phyloP scores from a whole-genome alignment of 495 filamentous ascomycete genomes.

The Aspergillus carlsbadensis region DNA sequence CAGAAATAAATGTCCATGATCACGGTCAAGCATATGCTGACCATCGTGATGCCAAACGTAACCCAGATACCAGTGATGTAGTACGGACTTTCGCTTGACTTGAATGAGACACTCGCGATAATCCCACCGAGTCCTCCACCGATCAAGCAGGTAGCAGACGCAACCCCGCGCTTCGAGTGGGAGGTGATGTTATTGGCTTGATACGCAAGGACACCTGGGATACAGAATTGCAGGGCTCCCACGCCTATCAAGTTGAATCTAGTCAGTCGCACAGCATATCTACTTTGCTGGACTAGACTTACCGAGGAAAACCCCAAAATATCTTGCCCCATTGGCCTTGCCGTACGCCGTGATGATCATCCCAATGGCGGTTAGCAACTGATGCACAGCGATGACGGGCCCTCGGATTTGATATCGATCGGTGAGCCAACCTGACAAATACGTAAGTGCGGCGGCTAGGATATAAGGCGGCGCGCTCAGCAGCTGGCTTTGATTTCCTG shows the following conservation, averaged over 20 bases:
- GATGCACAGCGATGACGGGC: conserved; percentile 16
- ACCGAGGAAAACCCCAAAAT: conserved; percentile 17
- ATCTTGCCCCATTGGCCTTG: conserved; percentile 2
- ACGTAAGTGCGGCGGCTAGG: conserved; percentile 7
- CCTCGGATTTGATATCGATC: conserved; percentile 16
- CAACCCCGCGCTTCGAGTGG: conserved; percentile 14
- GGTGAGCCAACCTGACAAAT: conserved; percentile 15
- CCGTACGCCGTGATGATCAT: conserved; percentile 19
- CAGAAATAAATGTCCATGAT: conserved; percentile 12
- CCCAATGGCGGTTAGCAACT: conserved; percentile 14
- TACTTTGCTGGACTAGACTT: background rate
- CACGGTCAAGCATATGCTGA: conserved; percentile 3
- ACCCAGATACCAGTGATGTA: conserved; percentile 19
- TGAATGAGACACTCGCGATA: conserved; percentile 17
- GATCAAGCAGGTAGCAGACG: conserved; percentile 18
- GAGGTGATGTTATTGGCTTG: conserved; percentile 19
- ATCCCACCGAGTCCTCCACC: conserved; percentile 16
- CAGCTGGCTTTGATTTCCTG: conserved; percentile 7
- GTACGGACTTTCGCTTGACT: conserved; percentile 15
- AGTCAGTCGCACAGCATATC: background rate
- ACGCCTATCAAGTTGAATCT: background rate
- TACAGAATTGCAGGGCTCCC: conserved; percentile 14
- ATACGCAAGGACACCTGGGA: conserved; percentile 14
- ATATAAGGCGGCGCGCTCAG: conserved; percentile 16
- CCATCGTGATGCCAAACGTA: conserved; percentile 13